phyloP scores from a whole-genome alignment of 2,329 filamentous ascomycete genomes.

The Pestalotiopsis sp. region DNA sequence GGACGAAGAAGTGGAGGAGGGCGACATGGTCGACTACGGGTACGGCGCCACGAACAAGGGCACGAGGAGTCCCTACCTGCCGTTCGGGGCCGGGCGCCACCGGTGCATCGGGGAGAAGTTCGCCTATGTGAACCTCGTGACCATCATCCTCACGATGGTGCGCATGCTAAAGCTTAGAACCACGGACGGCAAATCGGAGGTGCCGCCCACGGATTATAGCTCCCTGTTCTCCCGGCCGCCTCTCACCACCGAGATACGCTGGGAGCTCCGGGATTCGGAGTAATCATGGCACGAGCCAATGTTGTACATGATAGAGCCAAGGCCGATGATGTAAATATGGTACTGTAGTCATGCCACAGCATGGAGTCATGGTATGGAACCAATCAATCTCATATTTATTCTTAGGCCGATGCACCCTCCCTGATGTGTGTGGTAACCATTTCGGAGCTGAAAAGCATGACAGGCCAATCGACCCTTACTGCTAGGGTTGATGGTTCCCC shows the following conservation, averaged over 20 bases:
- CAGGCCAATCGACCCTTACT: too few species aligned
- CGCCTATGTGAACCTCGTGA: slow-evolving; percentile 68
- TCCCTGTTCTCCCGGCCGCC: slow-evolving; percentile 43
- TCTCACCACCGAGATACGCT: slow-evolving; percentile 34
- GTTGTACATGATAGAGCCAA: not conserved
- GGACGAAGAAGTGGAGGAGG: slow-evolving; percentile 13
- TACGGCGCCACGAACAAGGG: slow-evolving; percentile 33
- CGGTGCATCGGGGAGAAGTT: slow-evolving; percentile 78
- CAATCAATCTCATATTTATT: too few species aligned
- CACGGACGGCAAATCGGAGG: slow-evolving; percentile 48
- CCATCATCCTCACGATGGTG: slow-evolving; percentile 65
- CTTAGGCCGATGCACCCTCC: too few species aligned
- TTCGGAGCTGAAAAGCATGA: too few species aligned
- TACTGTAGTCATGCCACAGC: too few species aligned
- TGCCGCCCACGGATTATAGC: slow-evolving; percentile 68
- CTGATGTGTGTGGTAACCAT: too few species aligned
- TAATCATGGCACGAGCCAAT: too few species aligned
- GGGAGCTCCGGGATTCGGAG: slow-evolving; percentile 20
- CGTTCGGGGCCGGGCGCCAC: slow-evolving; percentile 73
- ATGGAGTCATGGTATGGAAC: too few species aligned
- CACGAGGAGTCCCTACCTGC: slow-evolving; percentile 57
- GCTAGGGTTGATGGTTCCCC: too few species aligned
- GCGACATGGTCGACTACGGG: slow-evolving; percentile 29
- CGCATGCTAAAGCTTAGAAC: slow-evolving; percentile 62
- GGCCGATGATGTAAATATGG: too few species aligned